Evolutionary conservation across 169 alveolate genomes (phyloP).

Genomic region (Plasmodium inui): DNA sequence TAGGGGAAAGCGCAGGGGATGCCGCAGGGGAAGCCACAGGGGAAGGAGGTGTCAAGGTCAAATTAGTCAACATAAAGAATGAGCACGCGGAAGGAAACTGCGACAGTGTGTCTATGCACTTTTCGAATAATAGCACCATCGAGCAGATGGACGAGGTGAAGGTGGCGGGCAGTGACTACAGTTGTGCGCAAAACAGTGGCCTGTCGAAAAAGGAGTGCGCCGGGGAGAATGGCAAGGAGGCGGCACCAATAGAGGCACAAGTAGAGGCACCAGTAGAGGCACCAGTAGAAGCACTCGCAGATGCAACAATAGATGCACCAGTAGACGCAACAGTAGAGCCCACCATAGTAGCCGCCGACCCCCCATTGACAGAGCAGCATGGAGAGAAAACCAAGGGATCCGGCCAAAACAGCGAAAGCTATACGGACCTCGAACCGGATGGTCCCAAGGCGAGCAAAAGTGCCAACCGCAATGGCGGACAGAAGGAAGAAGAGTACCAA

Average conservation of each 20-base stretch:
- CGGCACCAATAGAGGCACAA: neutral
- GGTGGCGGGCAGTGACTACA: neutral
- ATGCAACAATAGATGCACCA: no score
- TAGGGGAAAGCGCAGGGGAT: no score
- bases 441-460: neutral
- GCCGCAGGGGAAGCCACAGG: neutral
- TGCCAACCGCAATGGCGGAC: neutral
- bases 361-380: neutral
- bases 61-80: slow-evolving; percentile 12
- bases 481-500: slow-evolving; percentile 17
- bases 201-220: neutral
- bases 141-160: slow-evolving; percentile 15
- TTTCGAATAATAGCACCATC: slow-evolving; percentile 33
- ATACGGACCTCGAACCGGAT: neutral
- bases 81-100: neutral
- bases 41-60: neutral
- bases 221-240: neutral
- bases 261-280: no score
- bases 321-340: neutral
- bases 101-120: neutral
- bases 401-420: slow-evolving; percentile 4
- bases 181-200: neutral
- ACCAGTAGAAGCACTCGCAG: no score
- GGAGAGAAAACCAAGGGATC: neutral
- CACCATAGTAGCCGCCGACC: neutral